Base-by-base conservation (phyloP, 768 basidiomycete genomes). In the Strobilomyces confusus region DNA sequence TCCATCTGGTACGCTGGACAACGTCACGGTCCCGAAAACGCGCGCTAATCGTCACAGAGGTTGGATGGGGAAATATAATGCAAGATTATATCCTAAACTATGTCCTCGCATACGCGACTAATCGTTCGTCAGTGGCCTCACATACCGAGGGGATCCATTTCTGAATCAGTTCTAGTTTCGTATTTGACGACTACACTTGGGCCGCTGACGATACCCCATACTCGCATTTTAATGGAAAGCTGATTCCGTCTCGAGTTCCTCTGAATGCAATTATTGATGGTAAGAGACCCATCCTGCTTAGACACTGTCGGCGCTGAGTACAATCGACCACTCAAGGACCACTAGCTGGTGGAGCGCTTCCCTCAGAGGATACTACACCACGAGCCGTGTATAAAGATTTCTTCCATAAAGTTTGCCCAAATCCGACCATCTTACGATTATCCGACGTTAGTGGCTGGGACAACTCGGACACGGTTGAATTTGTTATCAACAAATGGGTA, bases 161-260 rank as follows among this genome's bases (percentile, higher is more conserved):
- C 47, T 59, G 26, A 63, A 15, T 2, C 7, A 14, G 3, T 34
- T 2, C 13, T 38, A 74, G 75, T 14, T 70, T 71, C 47, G 75
- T 76, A 15, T 74, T 75, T 42, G 66, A 75, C 33, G 69, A 77
- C 47, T 74, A 77, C 54, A 74, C 72, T 0, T 75, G 75, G 75
- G 63, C 66, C 29, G 47, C 59, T 20, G 66, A 72, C 29, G 60
- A 63, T 5, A 59, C 67, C 14, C 65, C 64, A 11, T 77, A 72
- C 52, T 68, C 73, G 14, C 58, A 66, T 15, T 72, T 57, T 40
- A 64, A 71, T 49, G 69, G 67, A 9, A 64, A 66, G 19, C 61
- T 61, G 13, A 72, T 73, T 29, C 72, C 74, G 20, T 72, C 73
- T 9, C 65, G 63, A 19, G 69, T 76, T 23, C 76, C 75, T 5